phyloP scores from a whole-genome alignment of 805 yeast species.

The Wickerhamomyces bovis region DNA sequence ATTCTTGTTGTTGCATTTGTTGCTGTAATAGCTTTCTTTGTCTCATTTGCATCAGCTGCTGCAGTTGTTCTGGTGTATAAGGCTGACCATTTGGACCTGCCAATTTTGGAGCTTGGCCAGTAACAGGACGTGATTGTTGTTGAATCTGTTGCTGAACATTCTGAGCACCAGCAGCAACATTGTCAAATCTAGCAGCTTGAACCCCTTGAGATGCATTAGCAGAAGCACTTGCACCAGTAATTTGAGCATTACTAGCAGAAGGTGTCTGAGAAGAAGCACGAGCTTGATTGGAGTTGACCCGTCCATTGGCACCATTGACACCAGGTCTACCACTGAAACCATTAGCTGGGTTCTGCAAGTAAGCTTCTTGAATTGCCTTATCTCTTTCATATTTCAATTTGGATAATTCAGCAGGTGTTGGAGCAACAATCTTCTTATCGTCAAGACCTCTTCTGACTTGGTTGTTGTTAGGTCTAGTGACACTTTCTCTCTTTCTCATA shows the following conservation, averaged over 20 bases:
- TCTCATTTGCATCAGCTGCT: constrained; percentile 43
- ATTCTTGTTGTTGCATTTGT: constrained; percentile 9
- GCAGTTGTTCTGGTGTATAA: constrained; percentile 55
- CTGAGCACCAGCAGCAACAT: constrained; percentile 5
- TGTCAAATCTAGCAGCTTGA: not conserved
- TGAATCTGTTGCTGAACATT: constrained; percentile 1
- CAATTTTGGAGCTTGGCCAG: constrained; percentile 6
- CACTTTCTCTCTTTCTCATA: constrained; percentile 82
- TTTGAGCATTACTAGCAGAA: constrained; percentile 1
- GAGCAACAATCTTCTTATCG: constrained; percentile 44
- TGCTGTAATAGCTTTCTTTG: constrained; percentile 18
- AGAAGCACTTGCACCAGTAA: not conserved
- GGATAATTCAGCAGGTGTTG: constrained; percentile 81
- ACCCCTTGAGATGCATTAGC: not conserved
- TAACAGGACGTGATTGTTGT: not conserved
- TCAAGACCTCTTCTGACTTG: constrained; percentile 36
- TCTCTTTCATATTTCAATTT: constrained; percentile 82
- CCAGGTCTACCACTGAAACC: constrained; percentile 9
- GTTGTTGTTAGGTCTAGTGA: constrained; percentile 51
- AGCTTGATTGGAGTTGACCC: not conserved
- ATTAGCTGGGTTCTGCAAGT: constrained; percentile 35
- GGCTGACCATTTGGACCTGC: constrained; percentile 46
- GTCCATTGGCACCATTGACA: constrained; percentile 5
- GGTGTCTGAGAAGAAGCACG: not conserved
- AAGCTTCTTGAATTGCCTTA: constrained; percentile 73